Conservation (phyloP, 2,329 filamentous ascomycete species). For the Fusarium piperis region DNA sequence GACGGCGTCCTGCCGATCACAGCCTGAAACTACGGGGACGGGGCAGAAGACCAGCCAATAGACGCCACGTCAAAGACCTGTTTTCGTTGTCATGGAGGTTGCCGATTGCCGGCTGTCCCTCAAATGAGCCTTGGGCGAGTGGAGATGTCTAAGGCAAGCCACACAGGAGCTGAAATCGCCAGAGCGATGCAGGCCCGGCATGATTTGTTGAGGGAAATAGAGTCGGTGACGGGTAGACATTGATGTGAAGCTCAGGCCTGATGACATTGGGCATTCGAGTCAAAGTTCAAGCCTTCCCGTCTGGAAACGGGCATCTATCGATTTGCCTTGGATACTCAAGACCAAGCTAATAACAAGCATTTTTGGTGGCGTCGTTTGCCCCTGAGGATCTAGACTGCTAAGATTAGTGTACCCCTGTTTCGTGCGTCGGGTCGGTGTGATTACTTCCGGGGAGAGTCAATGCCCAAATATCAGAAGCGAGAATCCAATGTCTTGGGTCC, state of each 20-base stretch:
- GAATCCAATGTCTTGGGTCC: background rate
- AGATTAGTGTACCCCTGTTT: background rate
- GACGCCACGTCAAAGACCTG: background rate
- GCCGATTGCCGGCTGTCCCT: background rate
- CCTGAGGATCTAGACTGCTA: constrained; percentile 11
- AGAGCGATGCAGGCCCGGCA: background rate
- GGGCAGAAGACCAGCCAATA: background rate
- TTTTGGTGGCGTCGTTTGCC: constrained; percentile 12
- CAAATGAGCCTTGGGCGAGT: constrained; percentile 1
- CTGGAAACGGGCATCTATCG: background rate
- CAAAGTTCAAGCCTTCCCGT: background rate
- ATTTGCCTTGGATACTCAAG: background rate
- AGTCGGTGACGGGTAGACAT: background rate
- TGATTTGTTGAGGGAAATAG: background rate
- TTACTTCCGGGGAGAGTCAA: background rate
- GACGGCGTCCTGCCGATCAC: background rate
- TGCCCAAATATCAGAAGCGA: background rate
- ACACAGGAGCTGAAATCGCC: background rate
- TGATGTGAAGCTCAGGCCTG: background rate
- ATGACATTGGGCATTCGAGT: background rate
- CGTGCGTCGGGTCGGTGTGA: background rate
- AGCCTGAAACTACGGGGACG: background rate
- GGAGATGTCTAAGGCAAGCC: background rate
- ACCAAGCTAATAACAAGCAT: background rate
- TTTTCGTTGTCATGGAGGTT: background rate